Base-by-base conservation (phyloP, 1,139 yeast genomes). In the Nakaseomyces uthaithaninus region DNA sequence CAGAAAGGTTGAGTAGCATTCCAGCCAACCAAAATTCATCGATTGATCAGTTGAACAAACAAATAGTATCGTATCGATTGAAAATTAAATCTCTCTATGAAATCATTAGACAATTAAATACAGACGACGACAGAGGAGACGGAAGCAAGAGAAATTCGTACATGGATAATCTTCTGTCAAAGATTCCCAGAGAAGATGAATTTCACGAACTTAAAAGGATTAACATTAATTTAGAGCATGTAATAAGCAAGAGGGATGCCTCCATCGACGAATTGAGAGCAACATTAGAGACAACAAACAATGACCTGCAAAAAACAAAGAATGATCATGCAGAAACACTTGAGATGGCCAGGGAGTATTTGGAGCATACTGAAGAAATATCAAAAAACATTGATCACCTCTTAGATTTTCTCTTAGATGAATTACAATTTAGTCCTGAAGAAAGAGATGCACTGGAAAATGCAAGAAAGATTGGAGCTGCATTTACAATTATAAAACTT, bases 51-150 rank as follows among this genome's bases (percentile, higher is more conserved):
- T 39, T 64, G 20, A 54, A 61, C 35, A 59, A 59, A 35, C 65
- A 64, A 36, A 45, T 65, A 8, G 62, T 63, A 2, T 57, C 56
- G 16, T 63, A 61, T 37, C 63, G 61, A 41, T 47, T 64, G 10
- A 64, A 62, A 39, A 57, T 59, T 12, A 50, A 57, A 23, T 51
- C 65, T 0, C 43, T 64, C 12, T 54, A 59, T 26, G 67, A 64
- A 39, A 43, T 63, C 10, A 54, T 64, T 3, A 55, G 63, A 41
- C 59, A 60, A 33, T 40, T 60, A 4, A 51, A 60, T 22, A 49
- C 48, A 24, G 45, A 47, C 3, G 45, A 47, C 2, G 53, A 52
- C 8, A 49, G 49, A 20, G 41, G 49, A 12, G 51, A 46, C 12
- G 49, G 43, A 16, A 33, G 31, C 12, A 42, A 38, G 20, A 39